Base-by-base conservation (phyloP, 2,329 filamentous ascomycete species). In the Epichloe bromicola region DNA sequence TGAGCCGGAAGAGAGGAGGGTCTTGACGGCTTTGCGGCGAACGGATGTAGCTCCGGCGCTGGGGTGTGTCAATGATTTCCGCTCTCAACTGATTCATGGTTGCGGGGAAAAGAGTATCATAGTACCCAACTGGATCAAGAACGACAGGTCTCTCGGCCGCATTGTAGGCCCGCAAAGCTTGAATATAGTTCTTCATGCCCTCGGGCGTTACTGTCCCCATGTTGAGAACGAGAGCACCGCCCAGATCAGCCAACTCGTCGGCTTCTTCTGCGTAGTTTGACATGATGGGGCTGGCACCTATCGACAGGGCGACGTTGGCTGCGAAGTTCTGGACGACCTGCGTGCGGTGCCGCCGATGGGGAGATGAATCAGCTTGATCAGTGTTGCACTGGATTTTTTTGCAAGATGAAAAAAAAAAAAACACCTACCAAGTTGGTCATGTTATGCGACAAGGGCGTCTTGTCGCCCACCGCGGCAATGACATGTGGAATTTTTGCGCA, bases 211-310 rank as follows among this genome's bases (percentile, higher is more conserved):
- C 82, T 0, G 88, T 95, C 30, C 91, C 91, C 88, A 96, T 96
- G 68, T 97, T 97, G 62, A 97, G 77, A 44, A 97, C 85, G 1
- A 97, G 76, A 0, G 84, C 80, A 11, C 87, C 88, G 38, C 83
- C 83, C 0, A 94, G 76, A 33, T 74, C 76, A 12, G 85, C 82
- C n/a, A 97, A 76, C 61, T 96, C 90, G 7, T 70, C 65, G 0
- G 89, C 89, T 72, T 97, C 91, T 48, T 82, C 79, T 26, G 83
- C 86, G 60, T 90, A 86, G 65, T 87, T 90, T 7, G 89, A 83
- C 91, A 97, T 97, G 66, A 96, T 96, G 39, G 91, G 91, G 19
- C 86, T 93, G 12, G 86, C 86, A 37, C 91, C 91, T 49, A 94
- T 76, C 36, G 85, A 80, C 15, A 96, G 76, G 39, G 88, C 88